Evolutionary conservation across 176 grass and related monocot genomes (phyloP).

Genomic region (Carex kokanica): DNA sequence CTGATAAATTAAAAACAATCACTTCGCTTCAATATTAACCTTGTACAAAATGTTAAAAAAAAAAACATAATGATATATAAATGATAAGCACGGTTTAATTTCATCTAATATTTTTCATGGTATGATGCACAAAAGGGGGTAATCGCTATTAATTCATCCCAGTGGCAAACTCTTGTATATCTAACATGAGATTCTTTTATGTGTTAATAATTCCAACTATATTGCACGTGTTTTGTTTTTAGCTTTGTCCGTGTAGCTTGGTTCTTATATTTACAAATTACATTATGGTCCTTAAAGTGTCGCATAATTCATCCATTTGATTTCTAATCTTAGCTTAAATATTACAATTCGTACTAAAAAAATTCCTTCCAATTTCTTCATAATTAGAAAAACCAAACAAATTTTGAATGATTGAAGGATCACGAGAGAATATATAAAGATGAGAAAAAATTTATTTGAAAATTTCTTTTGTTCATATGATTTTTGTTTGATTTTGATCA

Average conservation of each 20-base stretch:
- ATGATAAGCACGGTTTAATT: neutral
- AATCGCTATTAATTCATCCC: neutral
- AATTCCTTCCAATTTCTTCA: neutral
- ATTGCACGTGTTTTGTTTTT: slow-evolving; percentile 26
- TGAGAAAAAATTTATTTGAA: neutral
- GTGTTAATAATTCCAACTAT: neutral
- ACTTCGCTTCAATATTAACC: neutral
- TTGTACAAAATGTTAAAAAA: neutral
- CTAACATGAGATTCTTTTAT: neutral
- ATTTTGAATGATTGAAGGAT: neutral
- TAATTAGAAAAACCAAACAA: neutral
- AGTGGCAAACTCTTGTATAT: neutral
- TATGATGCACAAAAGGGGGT: neutral
- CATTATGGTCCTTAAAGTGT: neutral
- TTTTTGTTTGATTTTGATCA: neutral
- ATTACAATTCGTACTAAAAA: neutral
- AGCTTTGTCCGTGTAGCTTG: neutral
- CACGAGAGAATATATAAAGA: neutral
- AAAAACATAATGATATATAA: neutral
- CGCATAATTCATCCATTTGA: neutral
- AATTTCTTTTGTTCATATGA: neutral
- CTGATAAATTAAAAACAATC: neutral
- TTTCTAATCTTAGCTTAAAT: neutral
- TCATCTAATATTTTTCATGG: neutral
- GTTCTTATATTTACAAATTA: neutral